Evolutionary conservation across 73 alveolate genomes (phyloP), one percentile per base, ranked within the genome.

Genomic region (Urostyla sp.): DNA sequence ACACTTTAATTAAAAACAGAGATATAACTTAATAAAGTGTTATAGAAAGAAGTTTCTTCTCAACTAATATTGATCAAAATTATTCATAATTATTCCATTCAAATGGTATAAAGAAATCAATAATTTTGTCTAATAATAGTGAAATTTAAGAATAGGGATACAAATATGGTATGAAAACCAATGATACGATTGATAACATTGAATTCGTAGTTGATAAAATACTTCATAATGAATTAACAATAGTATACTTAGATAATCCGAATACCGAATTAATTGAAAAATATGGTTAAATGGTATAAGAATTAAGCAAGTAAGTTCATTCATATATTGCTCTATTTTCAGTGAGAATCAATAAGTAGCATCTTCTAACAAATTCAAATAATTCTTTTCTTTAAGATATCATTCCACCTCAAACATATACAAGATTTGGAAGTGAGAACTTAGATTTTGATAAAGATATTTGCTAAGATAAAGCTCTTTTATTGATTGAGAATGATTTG

Each of bases 11-110:
- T 46, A 3, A 40, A 37, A 30, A 31, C 21, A 21, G 24, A 43
- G 44, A 37, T 20, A 60, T 43, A 37, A 1, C 4, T 4, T 43
- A 63, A 37, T 38, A 63, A 23, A 38, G 50, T 13, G 79, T 69
- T 6, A 69, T 69, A 4, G 83, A 69, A 37, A 69, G 48, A 35
- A 48, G 27, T 15, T 69, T 69, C 83, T 69, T 69, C 38, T 46
- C 44, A 54, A 5, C 20, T 5, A 1, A 20, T 6, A 5, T 69
- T 4, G 20, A 35, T 13, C 50, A 63, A 27, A 69, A 69, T 45
- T 48, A 48, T 46, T 54, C n/a, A 48, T 24, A 69, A 8, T 1
- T 69, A 31, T 69, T 69, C 38, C 83, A 69, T 48, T n/a, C 44
- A 30, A 69, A 69, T 1, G 83, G 83, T 30, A 26, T 69, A n/a